A percentile compares a stretch with the other conserved stretches of the same genome.
Evolutionary conservation across 2,329 filamentous ascomycete species (phyloP).

Genomic region (Penicillium sp.): DNA sequence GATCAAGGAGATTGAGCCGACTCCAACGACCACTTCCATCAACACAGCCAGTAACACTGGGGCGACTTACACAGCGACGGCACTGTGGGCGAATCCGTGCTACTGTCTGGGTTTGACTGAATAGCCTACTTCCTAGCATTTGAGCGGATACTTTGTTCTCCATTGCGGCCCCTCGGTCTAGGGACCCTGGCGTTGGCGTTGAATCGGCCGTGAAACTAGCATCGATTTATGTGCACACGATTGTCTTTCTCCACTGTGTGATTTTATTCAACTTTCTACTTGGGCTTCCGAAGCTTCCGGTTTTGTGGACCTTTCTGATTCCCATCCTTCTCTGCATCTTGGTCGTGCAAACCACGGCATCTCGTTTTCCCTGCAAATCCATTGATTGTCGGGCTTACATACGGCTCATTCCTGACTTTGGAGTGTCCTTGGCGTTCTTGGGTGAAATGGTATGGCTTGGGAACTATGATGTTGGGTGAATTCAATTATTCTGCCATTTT

Average conservation of each 20-base stretch:
- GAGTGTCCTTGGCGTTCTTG: too few relatives aligned
- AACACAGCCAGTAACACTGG: constrained; percentile 21
- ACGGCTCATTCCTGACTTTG: background rate
- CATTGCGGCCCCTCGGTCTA: constrained; percentile 14
- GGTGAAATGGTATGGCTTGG: constrained; percentile 9
- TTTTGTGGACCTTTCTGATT: constrained; percentile 2
- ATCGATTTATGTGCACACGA: constrained; percentile 25
- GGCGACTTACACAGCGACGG: constrained; percentile 35
- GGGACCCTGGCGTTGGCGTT: constrained; percentile 24
- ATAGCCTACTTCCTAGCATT: constrained; percentile 19
- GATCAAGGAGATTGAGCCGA: constrained; percentile 34
- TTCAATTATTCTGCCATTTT: constrained; percentile 4
- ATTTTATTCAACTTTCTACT: constrained; percentile 16
- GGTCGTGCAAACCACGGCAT: constrained; percentile 8
- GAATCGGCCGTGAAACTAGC: constrained; percentile 12
- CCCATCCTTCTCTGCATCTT: constrained; percentile 2
- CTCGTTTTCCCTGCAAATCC: constrained; percentile 9
- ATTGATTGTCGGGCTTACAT: constrained; percentile 6
- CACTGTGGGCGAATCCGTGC: constrained; percentile 32
- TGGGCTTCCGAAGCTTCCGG: constrained; percentile 5
- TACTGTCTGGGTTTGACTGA: constrained; percentile 35
- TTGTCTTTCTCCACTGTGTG: constrained; percentile 18
- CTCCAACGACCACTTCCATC: constrained; percentile 31
- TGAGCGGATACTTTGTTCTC: constrained; percentile 17
- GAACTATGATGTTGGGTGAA: constrained; percentile 9